Evolutionary conservation across 306 rosid genomes (phyloP).

Genomic region (Lotus japonicus): DNA sequence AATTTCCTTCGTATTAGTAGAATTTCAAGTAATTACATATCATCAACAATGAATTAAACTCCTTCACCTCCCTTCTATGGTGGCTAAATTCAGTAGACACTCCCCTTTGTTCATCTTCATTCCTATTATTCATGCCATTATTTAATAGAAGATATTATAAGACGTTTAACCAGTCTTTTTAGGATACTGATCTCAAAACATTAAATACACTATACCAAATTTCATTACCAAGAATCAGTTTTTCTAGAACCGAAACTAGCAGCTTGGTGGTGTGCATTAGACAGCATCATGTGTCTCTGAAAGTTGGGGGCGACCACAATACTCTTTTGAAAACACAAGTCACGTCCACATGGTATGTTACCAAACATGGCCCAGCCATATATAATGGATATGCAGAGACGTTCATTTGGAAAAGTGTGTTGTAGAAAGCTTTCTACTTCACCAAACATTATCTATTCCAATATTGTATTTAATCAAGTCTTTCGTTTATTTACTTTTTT

Average conservation of each 20-base stretch:
- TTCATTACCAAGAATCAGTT: background rate
- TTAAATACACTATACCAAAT: background rate
- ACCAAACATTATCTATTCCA: background rate
- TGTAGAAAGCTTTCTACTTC: background rate
- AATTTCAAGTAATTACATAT: too few relatives aligned
- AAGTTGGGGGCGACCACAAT: slow-evolving; percentile 21
- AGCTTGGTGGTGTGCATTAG: slow-evolving; percentile 18
- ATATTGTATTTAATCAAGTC: too few relatives aligned
- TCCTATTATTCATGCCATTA: too few relatives aligned
- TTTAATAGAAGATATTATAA: background rate
- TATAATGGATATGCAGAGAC: too few relatives aligned
- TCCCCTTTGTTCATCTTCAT: too few relatives aligned
- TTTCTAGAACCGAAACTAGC: slow-evolving; percentile 8
- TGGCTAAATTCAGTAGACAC: too few relatives aligned
- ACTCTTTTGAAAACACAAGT: slow-evolving; percentile 25
- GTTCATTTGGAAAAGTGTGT: background rate
- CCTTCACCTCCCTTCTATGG: too few relatives aligned
- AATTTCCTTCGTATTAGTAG: too few relatives aligned
- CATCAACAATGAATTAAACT: too few relatives aligned
- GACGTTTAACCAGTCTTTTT: background rate
- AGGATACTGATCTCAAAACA: background rate
- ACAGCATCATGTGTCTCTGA: slow-evolving; percentile 33
- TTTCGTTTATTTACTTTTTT: too few relatives aligned
- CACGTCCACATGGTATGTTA: slow-evolving; percentile 31
- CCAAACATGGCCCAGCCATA: slow-evolving; percentile 32